A percentile compares a stretch with the other conserved stretches of the same genome.
These are phyloP conservation scores for Eremothecium sinecaudum DNA, from an alignment of 1,139 yeast genomes.

Conservation along the genomic window DNA sequence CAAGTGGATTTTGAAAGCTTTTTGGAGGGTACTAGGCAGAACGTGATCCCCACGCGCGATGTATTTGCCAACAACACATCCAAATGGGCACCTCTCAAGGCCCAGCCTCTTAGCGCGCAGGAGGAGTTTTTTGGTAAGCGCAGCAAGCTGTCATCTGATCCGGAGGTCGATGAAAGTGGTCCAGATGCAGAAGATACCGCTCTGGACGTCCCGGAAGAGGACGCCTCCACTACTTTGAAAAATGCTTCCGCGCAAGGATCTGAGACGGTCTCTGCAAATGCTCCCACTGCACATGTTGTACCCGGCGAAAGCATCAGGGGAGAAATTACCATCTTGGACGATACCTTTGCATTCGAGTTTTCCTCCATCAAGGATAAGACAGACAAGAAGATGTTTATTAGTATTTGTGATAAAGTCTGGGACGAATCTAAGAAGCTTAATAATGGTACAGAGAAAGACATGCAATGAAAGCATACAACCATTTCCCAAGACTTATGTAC, in stretches of 20 bases:
- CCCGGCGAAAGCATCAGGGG: slow-evolving; percentile 15
- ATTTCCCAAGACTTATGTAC: too few relatives aligned
- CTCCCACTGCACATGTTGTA: too few relatives aligned
- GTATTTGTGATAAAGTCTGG: slow-evolving; percentile 31
- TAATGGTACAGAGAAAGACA: background rate
- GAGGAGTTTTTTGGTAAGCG: slow-evolving; percentile 34
- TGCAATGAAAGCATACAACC: too few relatives aligned
- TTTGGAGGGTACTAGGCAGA: slow-evolving; percentile 4
- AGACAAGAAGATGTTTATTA: slow-evolving; percentile 29
- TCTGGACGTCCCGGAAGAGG: slow-evolving; percentile 9
- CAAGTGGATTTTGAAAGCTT: slow-evolving; percentile 9
- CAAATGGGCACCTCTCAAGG: slow-evolving; percentile 42
- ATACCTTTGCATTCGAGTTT: slow-evolving; percentile 26
- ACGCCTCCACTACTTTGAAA: slow-evolving; percentile 8
- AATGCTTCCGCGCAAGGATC: slow-evolving; percentile 9
- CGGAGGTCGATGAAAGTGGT: background rate
- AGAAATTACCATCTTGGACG: slow-evolving; percentile 19
- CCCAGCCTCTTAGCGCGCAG: slow-evolving; percentile 51
- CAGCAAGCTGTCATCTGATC: slow-evolving; percentile 10
- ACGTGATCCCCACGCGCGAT: slow-evolving; percentile 26
- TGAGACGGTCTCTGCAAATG: slow-evolving; percentile 8
- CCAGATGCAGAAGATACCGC: background rate
- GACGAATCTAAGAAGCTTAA: slow-evolving; percentile 21
- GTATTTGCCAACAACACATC: slow-evolving; percentile 43
- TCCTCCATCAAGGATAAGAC: slow-evolving; percentile 14